Base-by-base conservation (phyloP, 2,329 filamentous ascomycete genomes). In the Elsinoe batatas region DNA sequence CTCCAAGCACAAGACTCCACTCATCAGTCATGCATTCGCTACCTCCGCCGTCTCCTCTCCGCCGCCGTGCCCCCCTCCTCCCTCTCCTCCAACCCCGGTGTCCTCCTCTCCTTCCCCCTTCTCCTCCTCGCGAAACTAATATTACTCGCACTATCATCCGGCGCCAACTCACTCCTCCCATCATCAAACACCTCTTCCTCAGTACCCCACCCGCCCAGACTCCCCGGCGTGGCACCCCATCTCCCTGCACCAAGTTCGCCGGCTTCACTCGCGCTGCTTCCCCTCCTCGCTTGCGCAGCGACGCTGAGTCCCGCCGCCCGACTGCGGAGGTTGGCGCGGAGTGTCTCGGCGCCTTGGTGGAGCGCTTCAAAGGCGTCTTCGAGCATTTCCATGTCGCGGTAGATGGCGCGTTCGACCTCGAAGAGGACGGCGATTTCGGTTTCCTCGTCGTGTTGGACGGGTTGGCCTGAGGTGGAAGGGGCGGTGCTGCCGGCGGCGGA, bases 341-440 rank as follows among this genome's bases (percentile, higher is more conserved):
- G 87, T 15, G 77, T 71, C 71, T 96, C 90, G 1, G 91, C 91
- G 64, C 85, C 85, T 61, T 82, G 80, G 67, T 97, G 91, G n/a
- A 97, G 77, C 26, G 82, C 83, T 72, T 97, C 91, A 63, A 97
- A 96, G 0, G 91, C 90, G 66, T 96, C 89, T 70, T 97, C 91
- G 20, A 97, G 79, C 0, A 83, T 84, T 71, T 97, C 91, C 91
- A 97, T 97, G 59, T 91, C 88, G 33, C 83, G 79, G 71, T 91
- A 96, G 57, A 97, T 95, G 65, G 95, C 89, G 5, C 90, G 83
- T 71, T 97, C 91, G 37, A 96, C 84, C 71, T 96, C 91, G 6
- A 89, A 89, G 5, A 96, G 78, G 1, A 88, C 87, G 0, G 87
- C 87, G 64, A 96, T 91, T 68, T 96, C 91, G 54, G 88, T 88